A percentile compares a stretch with the other conserved stretches of the same genome.
These are phyloP conservation scores for Russula ochroleuca DNA, from an alignment of 768 basidiomycete species.

Conservation along the genomic window DNA sequence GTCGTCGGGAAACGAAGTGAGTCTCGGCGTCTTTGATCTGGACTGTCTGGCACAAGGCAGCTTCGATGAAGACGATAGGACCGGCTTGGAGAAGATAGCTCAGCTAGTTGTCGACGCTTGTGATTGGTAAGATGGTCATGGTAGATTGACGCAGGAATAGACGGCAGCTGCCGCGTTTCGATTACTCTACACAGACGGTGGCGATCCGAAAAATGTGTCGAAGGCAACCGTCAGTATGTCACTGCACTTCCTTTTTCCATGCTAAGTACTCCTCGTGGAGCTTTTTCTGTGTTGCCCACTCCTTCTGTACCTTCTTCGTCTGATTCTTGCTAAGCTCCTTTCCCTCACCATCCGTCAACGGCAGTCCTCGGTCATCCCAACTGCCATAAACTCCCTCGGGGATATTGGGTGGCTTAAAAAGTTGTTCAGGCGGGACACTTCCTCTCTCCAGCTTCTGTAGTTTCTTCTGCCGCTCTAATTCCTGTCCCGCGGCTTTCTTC, in stretches of 20 bases:
- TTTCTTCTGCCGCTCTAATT: conserved; percentile 62
- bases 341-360: conserved; percentile 79
- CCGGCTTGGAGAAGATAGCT: conserved; percentile 41
- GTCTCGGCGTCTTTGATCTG: conserved; percentile 43
- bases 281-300: conserved; percentile 68
- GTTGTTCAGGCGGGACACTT: conserved; percentile 60
- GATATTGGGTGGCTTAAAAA: conserved; percentile 83
- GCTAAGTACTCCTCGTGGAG: conserved; percentile 72
- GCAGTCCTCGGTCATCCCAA: conserved; percentile 84
- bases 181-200: conserved; percentile 10
- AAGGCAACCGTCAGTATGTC: conserved; percentile 10
- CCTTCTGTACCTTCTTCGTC: conserved; percentile 73
- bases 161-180: conserved; percentile 18
- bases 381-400: conserved; percentile 66
- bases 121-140: conserved; percentile 27
- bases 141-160: conserved; percentile 12
- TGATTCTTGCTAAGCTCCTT: conserved; percentile 80
- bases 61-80: conserved; percentile 42
- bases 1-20: conserved; percentile 32
- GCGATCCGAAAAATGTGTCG: conserved; percentile 23
- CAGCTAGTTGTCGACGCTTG: conserved; percentile 32
- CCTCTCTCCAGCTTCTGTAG: conserved; percentile 83
- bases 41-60: conserved; percentile 41
- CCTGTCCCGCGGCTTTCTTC: conserved; percentile 68
- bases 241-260: conserved; percentile 38